phyloP scores from a whole-genome alignment of 768 basidiomycete genomes.

The Xerocomellus chrysenteron region DNA sequence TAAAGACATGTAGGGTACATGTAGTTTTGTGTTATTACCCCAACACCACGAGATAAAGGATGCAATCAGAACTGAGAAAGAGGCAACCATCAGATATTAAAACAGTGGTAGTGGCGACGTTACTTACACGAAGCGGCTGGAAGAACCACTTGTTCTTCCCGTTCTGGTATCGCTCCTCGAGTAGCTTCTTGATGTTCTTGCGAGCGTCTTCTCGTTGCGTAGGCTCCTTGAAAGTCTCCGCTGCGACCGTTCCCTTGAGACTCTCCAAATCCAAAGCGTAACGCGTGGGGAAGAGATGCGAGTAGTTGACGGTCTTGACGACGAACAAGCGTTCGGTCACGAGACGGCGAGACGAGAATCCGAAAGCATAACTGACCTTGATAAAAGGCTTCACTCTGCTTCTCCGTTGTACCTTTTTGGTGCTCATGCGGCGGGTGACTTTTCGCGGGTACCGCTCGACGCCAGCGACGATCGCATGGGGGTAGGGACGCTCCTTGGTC shows the following conservation, averaged over 20 bases:
- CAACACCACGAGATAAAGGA: constrained; percentile 11
- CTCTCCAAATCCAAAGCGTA: constrained; percentile 96
- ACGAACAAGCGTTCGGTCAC: not conserved
- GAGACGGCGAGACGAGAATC: not conserved
- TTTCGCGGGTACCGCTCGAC: constrained; percentile 98
- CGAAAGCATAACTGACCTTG: constrained; percentile 62
- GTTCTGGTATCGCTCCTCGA: constrained; percentile 90
- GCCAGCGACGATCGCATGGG: constrained; percentile 97
- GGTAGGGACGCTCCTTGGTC: constrained; percentile 93
- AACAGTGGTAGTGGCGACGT: not conserved
- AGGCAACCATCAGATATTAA: constrained; percentile 4
- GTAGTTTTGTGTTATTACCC: constrained; percentile 34
- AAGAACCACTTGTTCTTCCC: constrained; percentile 99
- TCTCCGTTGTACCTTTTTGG: constrained; percentile 88
- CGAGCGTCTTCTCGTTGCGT: constrained; percentile 92
- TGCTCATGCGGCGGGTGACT: constrained; percentile 96
- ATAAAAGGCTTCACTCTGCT: constrained; percentile 99
- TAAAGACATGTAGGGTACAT: constrained; percentile 38
- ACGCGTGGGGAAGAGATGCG: constrained; percentile 98
- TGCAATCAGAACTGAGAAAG: constrained; percentile 36
- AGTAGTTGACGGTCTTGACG: constrained; percentile 88
- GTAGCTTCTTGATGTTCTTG: constrained; percentile 93
- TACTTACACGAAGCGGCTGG: constrained; percentile 73
- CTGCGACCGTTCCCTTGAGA: constrained; percentile 80
- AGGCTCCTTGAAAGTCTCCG: constrained; percentile 97